Evolutionary conservation across 2,329 filamentous ascomycete genomes (phyloP), one percentile per base, ranked within the genome.

Genomic region (Orbilia quercus): DNA sequence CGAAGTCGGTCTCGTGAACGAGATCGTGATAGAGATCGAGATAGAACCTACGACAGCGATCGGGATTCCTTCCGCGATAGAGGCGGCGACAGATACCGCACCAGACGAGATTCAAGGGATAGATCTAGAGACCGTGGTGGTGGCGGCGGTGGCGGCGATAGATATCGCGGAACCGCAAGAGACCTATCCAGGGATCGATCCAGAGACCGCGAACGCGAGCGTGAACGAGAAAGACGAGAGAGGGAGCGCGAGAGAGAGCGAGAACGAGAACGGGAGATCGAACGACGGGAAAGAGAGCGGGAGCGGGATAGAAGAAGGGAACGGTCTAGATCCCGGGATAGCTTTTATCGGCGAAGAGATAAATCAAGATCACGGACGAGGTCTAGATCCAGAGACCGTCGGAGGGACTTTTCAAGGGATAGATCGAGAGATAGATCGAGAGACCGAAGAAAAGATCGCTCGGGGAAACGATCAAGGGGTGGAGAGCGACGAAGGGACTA

Each of bases 91-190:
- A 36, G 69, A 48, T 73, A 73, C 22, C 69, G 69, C 12, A 42
- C 59, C 18, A 60, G 69, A 53, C 60, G 69, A 34, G 69, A 73
- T 40, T 73, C 69, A 16, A 65, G 69, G 42, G 69, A 73, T 16
- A 23, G 69, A 20, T 73, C 69, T 1, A 58, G 55, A 55, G 70
- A 74, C 31, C 48, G 63, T 22, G 55, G 51, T 16, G n/a, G n/a
- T n/a, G 40, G 44, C 1, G 48, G 16, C 16, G 55, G 50, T 16
- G 44, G 59, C 2, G 50, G 22, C 18, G 70, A 74, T 36, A 63
- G 70, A 38, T 67, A 74, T 20, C 55, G 64, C 20, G 62, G 44
- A 9, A 44, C 40, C 22, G 60, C 4, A 28, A 55, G 67, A 34
- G 67, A 65, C 4, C 1, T 60, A 22, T 73, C 69, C 3, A 54